Evolutionary conservation across 176 grass and related monocot species (phyloP).

Genomic region (Phyllostachys edulis): DNA sequence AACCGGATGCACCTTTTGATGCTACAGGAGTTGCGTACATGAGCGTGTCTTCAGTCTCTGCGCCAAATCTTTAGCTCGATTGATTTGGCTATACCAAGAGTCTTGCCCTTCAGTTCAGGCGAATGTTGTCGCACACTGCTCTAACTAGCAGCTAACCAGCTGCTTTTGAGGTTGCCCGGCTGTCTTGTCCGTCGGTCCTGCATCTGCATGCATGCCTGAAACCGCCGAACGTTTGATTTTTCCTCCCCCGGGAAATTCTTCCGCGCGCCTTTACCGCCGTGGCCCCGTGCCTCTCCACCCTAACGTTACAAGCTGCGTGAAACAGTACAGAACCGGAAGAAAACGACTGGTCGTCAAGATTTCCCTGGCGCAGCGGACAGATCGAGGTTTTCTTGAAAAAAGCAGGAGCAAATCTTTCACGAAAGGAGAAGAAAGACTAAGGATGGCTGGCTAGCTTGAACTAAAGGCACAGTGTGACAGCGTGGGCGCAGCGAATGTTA

Average conservation of each 20-base stretch:
- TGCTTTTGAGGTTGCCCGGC: conserved; percentile 1
- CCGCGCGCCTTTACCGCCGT: conserved; percentile 7
- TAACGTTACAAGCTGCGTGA: neutral
- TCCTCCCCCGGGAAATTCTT: neutral
- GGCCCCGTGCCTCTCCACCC: conserved; percentile 20
- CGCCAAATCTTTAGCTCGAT: neutral
- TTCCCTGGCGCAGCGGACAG: conserved; percentile 28
- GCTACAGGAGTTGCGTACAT: neutral
- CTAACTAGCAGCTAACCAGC: too few species aligned
- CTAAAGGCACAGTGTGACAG: conserved; percentile 22
- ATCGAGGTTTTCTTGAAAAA: conserved; percentile 36
- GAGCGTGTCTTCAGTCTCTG: neutral
- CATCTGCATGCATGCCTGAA: neutral
- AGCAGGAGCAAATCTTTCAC: conserved; percentile 33
- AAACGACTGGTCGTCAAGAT: conserved; percentile 31
- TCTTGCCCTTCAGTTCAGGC: neutral
- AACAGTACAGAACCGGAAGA: neutral
- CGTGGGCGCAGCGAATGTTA: neutral
- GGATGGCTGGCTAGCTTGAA: neutral
- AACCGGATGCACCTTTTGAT: neutral
- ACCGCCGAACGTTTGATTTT: neutral
- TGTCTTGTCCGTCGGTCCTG: neutral
- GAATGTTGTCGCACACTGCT: neutral
- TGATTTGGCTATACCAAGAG: neutral
- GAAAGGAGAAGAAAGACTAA: conserved; percentile 21